These are phyloP conservation scores for Fusarium metavorans DNA, from an alignment of 2,329 filamentous ascomycete species.

Conservation along the genomic window DNA sequence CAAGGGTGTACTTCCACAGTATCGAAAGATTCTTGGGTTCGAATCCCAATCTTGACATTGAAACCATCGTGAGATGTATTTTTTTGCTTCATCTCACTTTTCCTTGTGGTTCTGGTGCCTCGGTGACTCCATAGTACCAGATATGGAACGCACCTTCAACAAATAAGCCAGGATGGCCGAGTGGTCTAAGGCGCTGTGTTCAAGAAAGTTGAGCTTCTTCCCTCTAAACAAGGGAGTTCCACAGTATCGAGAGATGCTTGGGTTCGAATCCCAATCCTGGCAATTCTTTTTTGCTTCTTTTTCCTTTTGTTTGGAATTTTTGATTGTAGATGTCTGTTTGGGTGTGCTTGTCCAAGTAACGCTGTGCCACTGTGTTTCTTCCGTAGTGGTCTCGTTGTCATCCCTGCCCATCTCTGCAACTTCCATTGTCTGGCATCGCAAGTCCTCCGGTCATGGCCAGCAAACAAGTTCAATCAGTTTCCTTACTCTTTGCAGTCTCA, in stretches of 20 bases:
- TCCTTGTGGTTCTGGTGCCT: accelerated
- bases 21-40: slow-evolving; percentile 1
- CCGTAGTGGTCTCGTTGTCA: background rate
- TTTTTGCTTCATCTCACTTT: background rate
- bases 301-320: background rate
- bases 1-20: background rate
- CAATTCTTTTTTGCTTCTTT: background rate
- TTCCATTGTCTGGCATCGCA: background rate
- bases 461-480: background rate
- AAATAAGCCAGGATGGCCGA: background rate
- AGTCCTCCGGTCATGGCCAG: background rate
- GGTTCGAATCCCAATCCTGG: background rate
- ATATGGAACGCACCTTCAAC: background rate
- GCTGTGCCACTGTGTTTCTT: background rate
- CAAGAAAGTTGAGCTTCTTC: slow-evolving; percentile 1
- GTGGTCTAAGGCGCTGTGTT: slow-evolving; percentile 1
- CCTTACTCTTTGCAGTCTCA: background rate
- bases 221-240: background rate
- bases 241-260: slow-evolving; percentile 1
- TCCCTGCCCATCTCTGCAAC: background rate
- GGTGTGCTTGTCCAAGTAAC: background rate
- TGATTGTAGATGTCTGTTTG: background rate
- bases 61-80: background rate
- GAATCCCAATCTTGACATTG: background rate
- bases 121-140: background rate